Conservation (phyloP, 257 asterid genomes). For the Solanum piurae region DNA sequence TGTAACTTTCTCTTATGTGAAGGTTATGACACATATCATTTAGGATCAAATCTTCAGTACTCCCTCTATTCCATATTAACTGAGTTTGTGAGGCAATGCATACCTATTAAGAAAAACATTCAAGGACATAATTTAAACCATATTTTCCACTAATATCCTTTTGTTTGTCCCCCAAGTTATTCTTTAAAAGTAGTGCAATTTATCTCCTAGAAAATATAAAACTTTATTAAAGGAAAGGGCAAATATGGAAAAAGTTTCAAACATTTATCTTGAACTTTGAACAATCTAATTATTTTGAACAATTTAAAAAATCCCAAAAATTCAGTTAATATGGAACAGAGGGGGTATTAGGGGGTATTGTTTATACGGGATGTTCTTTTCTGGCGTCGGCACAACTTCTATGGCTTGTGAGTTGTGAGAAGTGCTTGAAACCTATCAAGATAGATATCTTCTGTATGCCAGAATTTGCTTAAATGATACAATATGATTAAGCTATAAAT, state of each 20-base stretch:
- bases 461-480: not conserved
- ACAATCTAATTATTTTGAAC: not conserved
- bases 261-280: not conserved
- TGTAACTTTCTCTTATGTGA: not conserved
- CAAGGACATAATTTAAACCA: not conserved
- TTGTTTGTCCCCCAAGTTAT: not conserved
- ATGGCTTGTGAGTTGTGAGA: not conserved
- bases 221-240: not conserved
- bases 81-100: not conserved
- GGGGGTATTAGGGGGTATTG: too few species aligned
- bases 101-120: not conserved
- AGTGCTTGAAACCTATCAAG: not conserved
- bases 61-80: not conserved
- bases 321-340: not conserved
- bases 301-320: not conserved
- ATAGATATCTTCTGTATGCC: not conserved
- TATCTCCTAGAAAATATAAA: not conserved
- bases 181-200: not conserved
- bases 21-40: not conserved
- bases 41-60: not conserved
- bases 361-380: not conserved
- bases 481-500: not conserved
- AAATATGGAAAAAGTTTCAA: not conserved
- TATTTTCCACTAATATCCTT: not conserved
- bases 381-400: not conserved